Evolutionary conservation across 305 asterid genomes (phyloP).

Genomic region (Fraxinus latifolia): DNA sequence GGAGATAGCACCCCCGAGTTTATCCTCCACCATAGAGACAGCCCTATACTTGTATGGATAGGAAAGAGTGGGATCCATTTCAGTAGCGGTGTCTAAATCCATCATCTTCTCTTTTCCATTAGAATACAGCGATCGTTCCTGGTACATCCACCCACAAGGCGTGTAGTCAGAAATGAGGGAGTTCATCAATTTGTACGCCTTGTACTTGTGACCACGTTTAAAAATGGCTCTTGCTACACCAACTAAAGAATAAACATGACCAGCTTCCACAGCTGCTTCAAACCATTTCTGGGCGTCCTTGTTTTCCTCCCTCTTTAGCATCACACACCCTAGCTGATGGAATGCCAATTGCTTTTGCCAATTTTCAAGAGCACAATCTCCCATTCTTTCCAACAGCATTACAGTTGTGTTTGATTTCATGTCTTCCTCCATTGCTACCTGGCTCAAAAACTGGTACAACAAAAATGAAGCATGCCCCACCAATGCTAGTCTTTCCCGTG

Average conservation of each 20-base stretch:
- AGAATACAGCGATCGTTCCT: conserved; percentile 75
- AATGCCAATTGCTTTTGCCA: conserved; percentile 86
- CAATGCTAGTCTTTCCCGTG: conserved; percentile 47
- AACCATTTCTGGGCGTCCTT: conserved; percentile 95
- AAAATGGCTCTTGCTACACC: conserved; percentile 80
- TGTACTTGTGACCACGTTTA: conserved; percentile 86
- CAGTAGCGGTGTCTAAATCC: conserved; percentile 68
- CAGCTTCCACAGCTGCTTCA: conserved; percentile 60
- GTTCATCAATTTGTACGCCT: conserved; percentile 73
- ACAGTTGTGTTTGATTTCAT: conserved; percentile 70
- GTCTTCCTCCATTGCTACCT: conserved; percentile 80
- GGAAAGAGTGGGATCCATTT: conserved; percentile 78
- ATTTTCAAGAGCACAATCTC: conserved; percentile 62
- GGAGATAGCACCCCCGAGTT: conserved; percentile 56
- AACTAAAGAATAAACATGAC: conserved; percentile 76
- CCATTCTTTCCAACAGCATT: conserved; percentile 77
- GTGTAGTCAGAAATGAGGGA: conserved; percentile 61
- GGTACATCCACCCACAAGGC: conserved; percentile 97
- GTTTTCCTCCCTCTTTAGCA: conserved; percentile 81
- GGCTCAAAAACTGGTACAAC: conserved; percentile 72
- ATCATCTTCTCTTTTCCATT: conserved; percentile 61
- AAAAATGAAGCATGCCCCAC: conserved; percentile 81
- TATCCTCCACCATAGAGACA: conserved; percentile 46
- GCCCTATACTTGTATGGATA: conserved; percentile 81
- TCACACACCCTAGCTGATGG: conserved; percentile 90